Conservation (phyloP, 116 monocot species). For the Iris pallida region DNA sequence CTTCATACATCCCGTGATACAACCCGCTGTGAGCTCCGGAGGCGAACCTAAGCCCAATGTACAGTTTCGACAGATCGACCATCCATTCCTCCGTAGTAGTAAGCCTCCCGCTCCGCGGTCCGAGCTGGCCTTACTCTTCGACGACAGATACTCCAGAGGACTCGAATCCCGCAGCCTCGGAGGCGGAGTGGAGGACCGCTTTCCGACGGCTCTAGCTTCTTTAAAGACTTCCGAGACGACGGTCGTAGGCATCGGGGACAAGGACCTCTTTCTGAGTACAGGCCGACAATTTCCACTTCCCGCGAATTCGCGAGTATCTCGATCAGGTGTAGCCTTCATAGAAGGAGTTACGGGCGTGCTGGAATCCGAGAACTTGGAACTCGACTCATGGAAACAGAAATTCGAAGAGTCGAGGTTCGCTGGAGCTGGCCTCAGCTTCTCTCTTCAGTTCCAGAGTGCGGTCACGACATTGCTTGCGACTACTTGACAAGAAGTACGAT, state of each 20-base stretch:
- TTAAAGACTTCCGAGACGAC: conserved; percentile 37
- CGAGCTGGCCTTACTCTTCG: conserved; percentile 58
- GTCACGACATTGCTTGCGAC: too few relatives aligned
- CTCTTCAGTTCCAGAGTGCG: too few relatives aligned
- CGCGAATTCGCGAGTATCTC: too few relatives aligned
- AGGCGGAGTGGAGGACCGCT: conserved; percentile 37
- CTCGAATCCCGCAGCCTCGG: conserved; percentile 16
- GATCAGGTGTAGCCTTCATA: too few relatives aligned
- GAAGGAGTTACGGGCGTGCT: too few relatives aligned
- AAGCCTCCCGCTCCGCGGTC: conserved; percentile 62
- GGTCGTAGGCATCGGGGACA: conserved; percentile 36
- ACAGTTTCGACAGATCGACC: conserved; percentile 76
- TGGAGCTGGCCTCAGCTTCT: too few relatives aligned
- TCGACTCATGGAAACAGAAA: too few relatives aligned
- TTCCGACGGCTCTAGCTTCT: conserved; percentile 38
- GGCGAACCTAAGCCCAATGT: conserved; percentile 77
- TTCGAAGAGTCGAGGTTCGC: too few relatives aligned
- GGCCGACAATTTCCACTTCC: not conserved
- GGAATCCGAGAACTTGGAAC: too few relatives aligned
- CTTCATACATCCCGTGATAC: conserved; percentile 84
- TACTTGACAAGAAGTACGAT: too few relatives aligned
- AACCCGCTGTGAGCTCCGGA: conserved; percentile 81
- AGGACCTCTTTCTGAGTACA: conserved; percentile 31
- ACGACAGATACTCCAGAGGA: conserved; percentile 16
- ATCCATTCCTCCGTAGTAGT: conserved; percentile 64